phyloP scores from a whole-genome alignment of 805 yeast genomes.

The Pichia ethanolica region DNA sequence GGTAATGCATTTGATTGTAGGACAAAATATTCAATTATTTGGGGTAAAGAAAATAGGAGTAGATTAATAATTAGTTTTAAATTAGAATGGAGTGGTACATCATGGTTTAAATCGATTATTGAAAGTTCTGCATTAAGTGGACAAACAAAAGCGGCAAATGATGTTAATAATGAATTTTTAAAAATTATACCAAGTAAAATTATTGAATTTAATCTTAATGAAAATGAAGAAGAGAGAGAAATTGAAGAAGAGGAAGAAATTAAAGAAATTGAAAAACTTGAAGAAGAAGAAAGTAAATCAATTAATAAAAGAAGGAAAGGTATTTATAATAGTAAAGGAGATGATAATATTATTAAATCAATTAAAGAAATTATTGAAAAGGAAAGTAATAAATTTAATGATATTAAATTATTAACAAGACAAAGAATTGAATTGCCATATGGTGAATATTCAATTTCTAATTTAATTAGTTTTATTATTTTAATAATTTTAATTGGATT shows the following conservation, averaged over 20 bases:
- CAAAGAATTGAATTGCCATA: neutral
- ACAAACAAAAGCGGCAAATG: slow-evolving; percentile 53
- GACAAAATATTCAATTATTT: slow-evolving; percentile 63
- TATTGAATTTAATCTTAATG: neutral
- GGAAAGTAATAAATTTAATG: neutral
- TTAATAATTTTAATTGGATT: neutral
- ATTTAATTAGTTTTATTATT: neutral
- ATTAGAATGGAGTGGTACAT: slow-evolving; percentile 83
- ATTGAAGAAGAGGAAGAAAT: neutral
- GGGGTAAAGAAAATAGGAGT: slow-evolving; percentile 64
- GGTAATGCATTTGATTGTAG: slow-evolving; percentile 74
- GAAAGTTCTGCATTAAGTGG: slow-evolving; percentile 82
- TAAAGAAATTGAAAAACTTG: neutral
- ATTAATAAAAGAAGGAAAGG: too few species aligned
- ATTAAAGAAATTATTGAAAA: neutral
- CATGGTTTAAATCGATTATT: slow-evolving; percentile 87
- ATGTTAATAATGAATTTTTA: slow-evolving; percentile 26
- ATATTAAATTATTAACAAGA: neutral
- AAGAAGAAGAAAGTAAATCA: neutral
- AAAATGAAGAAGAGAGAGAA: neutral
- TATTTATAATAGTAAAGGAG: too few species aligned
- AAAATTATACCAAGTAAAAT: slow-evolving; percentile 13
- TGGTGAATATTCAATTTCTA: neutral
- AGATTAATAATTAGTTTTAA: slow-evolving; percentile 57
- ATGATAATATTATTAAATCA: too few species aligned